A percentile compares a stretch with the other conserved stretches of the same genome.
These are phyloP conservation scores for Boletellus ananas DNA, from an alignment of 768 basidiomycete species.

Conservation along the genomic window DNA sequence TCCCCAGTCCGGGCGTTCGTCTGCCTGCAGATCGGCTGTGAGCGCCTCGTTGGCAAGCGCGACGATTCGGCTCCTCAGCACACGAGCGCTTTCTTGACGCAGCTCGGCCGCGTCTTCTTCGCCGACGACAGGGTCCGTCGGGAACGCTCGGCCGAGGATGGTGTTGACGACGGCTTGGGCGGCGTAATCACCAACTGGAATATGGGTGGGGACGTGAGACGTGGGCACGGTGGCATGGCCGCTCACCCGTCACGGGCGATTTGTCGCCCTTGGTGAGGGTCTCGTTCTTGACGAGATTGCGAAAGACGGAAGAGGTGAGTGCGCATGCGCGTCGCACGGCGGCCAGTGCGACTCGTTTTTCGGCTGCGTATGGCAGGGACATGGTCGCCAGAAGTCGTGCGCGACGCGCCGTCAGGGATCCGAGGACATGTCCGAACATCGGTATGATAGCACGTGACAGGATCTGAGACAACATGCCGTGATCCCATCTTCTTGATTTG, in stretches of 20 bases:
- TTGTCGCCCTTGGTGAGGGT: slow-evolving; percentile 90
- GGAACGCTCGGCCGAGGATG: slow-evolving; percentile 75
- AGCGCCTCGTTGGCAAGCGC: slow-evolving; percentile 81
- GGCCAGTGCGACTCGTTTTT: slow-evolving; percentile 78
- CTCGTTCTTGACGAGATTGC: slow-evolving; percentile 78
- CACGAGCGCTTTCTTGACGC: slow-evolving; percentile 41
- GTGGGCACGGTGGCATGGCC: not conserved
- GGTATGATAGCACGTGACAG: slow-evolving; percentile 2
- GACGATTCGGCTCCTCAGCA: slow-evolving; percentile 64
- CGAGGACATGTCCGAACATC: slow-evolving; percentile 14
- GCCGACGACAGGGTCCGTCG: slow-evolving; percentile 83
- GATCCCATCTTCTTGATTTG: too few species aligned
- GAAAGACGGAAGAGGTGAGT: slow-evolving; percentile 83
- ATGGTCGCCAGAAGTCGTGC: slow-evolving; percentile 31
- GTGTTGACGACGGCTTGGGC: slow-evolving; percentile 90
- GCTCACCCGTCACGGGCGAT: slow-evolving; percentile 80
- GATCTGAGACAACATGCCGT: too few species aligned
- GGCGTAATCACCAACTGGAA: slow-evolving; percentile 84
- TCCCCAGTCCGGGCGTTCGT: slow-evolving; percentile 67
- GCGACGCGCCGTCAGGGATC: not conserved
- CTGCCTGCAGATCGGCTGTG: slow-evolving; percentile 44
- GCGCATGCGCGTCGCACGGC: slow-evolving; percentile 86
- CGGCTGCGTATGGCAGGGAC: slow-evolving; percentile 54
- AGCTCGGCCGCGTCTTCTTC: slow-evolving; percentile 91
- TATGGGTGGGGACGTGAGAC: not conserved